phyloP scores from a whole-genome alignment of 805 yeast species.

The Teunomyces lycoperdinae region DNA sequence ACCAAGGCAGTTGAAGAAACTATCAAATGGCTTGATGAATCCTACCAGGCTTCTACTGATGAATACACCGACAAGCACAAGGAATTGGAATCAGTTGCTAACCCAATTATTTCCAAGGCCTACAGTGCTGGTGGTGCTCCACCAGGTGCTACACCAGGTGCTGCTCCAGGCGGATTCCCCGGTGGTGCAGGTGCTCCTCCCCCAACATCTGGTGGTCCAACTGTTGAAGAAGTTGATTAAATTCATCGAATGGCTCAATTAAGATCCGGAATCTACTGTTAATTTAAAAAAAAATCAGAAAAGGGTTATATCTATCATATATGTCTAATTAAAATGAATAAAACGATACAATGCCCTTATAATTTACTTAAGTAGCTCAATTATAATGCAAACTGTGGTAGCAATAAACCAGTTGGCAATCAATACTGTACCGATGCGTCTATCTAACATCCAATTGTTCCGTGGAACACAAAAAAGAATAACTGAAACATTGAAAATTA shows the following conservation, averaged over 20 bases:
- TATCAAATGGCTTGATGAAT: conserved; percentile 37
- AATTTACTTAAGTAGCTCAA: conserved; percentile 14
- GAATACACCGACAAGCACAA: conserved; percentile 40
- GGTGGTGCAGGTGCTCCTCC: conserved; percentile 28
- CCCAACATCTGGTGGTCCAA: conserved; percentile 31
- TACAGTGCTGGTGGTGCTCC: conserved; percentile 26
- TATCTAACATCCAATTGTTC: conserved; percentile 32
- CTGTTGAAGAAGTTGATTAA: conserved; percentile 42
- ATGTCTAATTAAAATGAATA: not conserved
- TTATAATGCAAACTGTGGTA: conserved; percentile 22
- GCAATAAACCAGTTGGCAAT: conserved; percentile 30
- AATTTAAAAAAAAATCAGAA: not conserved
- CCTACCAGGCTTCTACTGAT: conserved; percentile 39
- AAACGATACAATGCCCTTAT: not conserved
- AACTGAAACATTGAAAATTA: conserved; percentile 20
- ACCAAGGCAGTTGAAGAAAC: conserved; percentile 41
- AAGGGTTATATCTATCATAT: not conserved
- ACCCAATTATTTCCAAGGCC: conserved; percentile 37
- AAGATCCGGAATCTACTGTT: not conserved
- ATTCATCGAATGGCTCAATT: not conserved
- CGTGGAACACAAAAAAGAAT: conserved; percentile 18
- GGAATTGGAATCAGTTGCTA: conserved; percentile 39
- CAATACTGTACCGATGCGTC: conserved; percentile 29
- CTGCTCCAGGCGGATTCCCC: conserved; percentile 46
- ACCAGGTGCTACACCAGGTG: conserved; percentile 30